A percentile compares a stretch with the other conserved stretches of the same genome.
Evolutionary conservation across 208 protist genomes (phyloP).

Genomic region (Lotmaria passim): DNA sequence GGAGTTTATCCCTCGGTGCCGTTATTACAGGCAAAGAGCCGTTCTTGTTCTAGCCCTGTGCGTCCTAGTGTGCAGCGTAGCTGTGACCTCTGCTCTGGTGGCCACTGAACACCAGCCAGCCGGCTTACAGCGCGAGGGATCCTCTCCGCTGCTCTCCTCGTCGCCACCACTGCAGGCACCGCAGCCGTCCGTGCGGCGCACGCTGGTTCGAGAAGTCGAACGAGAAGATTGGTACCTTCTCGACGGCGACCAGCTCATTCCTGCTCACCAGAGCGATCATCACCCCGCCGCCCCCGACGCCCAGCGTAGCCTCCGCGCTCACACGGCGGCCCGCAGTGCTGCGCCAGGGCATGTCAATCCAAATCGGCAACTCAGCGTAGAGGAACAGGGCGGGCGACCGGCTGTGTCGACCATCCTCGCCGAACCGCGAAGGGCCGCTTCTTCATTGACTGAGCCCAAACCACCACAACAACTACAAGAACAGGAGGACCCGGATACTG

Average conservation of each 20-base stretch:
- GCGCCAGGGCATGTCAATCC: background rate
- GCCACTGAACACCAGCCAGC: background rate
- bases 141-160: background rate
- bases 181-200: background rate
- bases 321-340: background rate
- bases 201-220: constrained; percentile 16
- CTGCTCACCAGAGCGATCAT: background rate
- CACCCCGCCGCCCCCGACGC: background rate
- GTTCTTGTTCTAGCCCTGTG: background rate
- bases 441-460: background rate
- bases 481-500: background rate
- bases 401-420: background rate
- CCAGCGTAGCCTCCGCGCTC: too few species aligned
- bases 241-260: constrained; percentile 28
- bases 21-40: background rate
- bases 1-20: background rate
- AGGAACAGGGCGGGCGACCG: background rate
- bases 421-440: background rate
- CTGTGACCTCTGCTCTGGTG: background rate
- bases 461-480: background rate
- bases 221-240: constrained; percentile 16
- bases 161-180: background rate
- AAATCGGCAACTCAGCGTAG: background rate
- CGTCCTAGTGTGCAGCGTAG: background rate
- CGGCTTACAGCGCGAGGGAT: background rate